Conservation (phyloP, 176 grass and related monocot species). For the Musa troglodytarum region DNA sequence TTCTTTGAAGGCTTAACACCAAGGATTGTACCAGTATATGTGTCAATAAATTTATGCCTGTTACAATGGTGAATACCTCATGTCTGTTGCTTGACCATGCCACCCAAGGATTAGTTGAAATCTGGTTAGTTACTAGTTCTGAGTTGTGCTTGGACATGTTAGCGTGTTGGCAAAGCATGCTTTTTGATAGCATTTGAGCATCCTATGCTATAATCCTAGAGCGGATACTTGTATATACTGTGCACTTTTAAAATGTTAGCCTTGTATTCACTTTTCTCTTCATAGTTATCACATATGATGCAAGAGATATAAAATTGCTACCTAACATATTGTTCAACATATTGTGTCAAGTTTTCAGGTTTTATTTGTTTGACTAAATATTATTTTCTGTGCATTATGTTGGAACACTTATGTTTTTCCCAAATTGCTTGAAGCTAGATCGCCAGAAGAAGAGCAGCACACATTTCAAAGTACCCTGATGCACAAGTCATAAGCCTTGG, state of each 20-base stretch:
- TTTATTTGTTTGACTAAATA: neutral
- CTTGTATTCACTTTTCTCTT: neutral
- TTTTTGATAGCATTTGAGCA: no score
- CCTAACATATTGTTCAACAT: neutral
- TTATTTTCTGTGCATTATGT: neutral
- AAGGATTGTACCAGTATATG: no score
- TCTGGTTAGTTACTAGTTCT: neutral
- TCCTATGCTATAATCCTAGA: neutral
- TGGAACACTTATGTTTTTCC: neutral
- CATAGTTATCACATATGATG: neutral
- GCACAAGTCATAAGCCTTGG: conserved; percentile 85
- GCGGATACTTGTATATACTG: neutral
- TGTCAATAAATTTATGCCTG: no score
- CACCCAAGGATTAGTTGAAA: neutral
- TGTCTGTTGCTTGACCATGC: no score
- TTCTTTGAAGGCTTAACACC: no score
- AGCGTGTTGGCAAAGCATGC: neutral
- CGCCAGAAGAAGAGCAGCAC: conserved; percentile 61
- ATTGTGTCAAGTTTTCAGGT: neutral
- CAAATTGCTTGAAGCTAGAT: conserved; percentile 35
- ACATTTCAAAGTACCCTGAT: conserved; percentile 65
- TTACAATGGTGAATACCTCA: no score
- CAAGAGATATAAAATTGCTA: neutral
- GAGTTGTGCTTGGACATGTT: neutral
- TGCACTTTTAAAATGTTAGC: neutral